phyloP scores from a whole-genome alignment of 163 green algal species.

The Chlorella variabilis region DNA sequence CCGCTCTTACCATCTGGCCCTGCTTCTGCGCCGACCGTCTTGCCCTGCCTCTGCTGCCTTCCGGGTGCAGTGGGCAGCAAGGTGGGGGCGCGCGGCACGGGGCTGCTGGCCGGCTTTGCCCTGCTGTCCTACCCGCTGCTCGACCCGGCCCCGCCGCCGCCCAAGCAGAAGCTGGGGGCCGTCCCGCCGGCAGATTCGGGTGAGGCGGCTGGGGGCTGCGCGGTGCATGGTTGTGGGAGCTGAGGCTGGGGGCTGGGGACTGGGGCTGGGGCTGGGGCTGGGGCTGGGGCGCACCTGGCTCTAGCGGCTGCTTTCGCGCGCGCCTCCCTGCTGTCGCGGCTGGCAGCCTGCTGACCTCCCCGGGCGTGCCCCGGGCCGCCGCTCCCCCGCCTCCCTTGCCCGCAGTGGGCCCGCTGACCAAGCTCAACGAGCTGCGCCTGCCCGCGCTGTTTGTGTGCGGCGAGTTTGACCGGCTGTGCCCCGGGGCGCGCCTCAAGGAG shows the following conservation, averaged over 20 bases:
- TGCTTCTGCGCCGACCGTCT: no score
- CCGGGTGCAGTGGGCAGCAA: conserved; percentile 55
- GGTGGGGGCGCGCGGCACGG: conserved; percentile 24
- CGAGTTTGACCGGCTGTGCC: conserved; percentile 40
- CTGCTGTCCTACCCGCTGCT: conserved; percentile 72
- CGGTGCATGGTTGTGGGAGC: background rate
- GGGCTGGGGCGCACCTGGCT: no score
- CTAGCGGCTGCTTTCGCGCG: no score
- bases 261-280: no score
- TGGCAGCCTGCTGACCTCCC: background rate
- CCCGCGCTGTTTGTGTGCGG: conserved; percentile 46
- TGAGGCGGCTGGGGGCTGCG: background rate
- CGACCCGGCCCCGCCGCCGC: conserved; percentile 45
- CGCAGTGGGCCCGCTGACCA: conserved; percentile 33
- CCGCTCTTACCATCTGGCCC: no score
- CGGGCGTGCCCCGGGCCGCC: background rate
- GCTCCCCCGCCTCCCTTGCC: no score
- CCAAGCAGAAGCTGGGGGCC: conserved; percentile 40
- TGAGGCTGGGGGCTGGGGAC: no score
- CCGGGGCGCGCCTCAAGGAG: conserved; percentile 11
- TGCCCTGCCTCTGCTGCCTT: no score
- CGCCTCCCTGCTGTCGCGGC: no score
- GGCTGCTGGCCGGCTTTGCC: conserved; percentile 54
- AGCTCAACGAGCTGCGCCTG: conserved; percentile 29
- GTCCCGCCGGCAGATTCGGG: conserved; percentile 33